Base-by-base conservation (phyloP, 345 rosid genomes). In the Populus pruinosa region DNA sequence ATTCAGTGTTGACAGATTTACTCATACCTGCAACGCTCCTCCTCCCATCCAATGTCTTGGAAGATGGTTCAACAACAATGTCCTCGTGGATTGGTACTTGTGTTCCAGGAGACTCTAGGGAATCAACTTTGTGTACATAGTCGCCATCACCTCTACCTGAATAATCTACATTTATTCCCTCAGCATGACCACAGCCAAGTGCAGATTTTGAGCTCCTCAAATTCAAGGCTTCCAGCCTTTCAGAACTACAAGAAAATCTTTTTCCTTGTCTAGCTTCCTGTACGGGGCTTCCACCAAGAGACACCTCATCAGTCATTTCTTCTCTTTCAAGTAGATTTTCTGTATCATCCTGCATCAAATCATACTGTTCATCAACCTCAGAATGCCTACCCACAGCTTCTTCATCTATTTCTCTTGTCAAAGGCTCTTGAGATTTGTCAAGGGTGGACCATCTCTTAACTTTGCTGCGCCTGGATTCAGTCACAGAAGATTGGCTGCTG, bases 331-430 rank as follows among this genome's bases (percentile, higher is more conserved):
- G 75, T 38, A 73, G 78, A 77, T 85, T 74, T 49, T 80, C 82
- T 55, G 77, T 71, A 77, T 65, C 78, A 78, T 76, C 80, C 59
- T 76, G 85, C 80, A 79, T 77, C 50, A 80, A 81, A 64, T 71
- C 84, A 86, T 50, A 77, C 77, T 84, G 83, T 69, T 85, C 84
- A 80, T 85, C 84, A 69, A 79, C 79, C 72, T 82, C 90, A 53
- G 85, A 84, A 72, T 80, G 80, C 86, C 87, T 82, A 67, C 78
- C 69, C 70, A 65, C 80, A n/a, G 50, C 73, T 67, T 84, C 87
- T 65, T 82, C 87, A 70, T 85, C 84, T 39, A 76, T 80, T 76
- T 84, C 85, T 61, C 62, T 85, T 25, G 70, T 61, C 70, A 74
- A 74, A 81, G 64, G 87, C 75, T 76, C 62, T n/a, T 55, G 82